phyloP scores from a whole-genome alignment of 1,139 yeast genomes.

The Hyphopichia khmerensis region DNA sequence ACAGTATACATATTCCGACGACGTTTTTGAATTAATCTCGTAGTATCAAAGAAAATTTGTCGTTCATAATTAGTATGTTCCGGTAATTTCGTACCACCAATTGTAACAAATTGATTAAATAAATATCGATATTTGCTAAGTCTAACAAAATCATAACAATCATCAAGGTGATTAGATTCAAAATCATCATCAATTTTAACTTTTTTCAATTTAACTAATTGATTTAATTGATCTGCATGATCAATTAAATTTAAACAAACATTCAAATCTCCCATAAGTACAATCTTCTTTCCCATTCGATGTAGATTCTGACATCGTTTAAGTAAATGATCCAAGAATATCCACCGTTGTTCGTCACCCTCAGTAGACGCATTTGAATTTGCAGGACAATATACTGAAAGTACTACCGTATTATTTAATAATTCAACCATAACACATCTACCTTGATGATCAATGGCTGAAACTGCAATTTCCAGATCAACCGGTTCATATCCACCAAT shows the following conservation, averaged over 20 bases:
- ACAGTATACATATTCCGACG: slow-evolving; percentile 77
- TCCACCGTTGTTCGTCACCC: slow-evolving; percentile 61
- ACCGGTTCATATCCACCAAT: slow-evolving; percentile 73
- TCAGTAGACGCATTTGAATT: slow-evolving; percentile 71
- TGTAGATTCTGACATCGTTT: slow-evolving; percentile 57
- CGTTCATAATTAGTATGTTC: no score
- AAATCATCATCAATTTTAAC: background rate
- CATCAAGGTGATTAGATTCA: background rate
- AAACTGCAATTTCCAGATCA: slow-evolving; percentile 25
- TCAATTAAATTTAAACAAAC: slow-evolving; percentile 79
- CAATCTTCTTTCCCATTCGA: slow-evolving; percentile 58
- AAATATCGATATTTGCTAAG: slow-evolving; percentile 25
- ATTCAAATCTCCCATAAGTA: slow-evolving; percentile 87
- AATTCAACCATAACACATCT: slow-evolving; percentile 75
- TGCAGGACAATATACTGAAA: slow-evolving; percentile 91
- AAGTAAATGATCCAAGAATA: slow-evolving; percentile 59
- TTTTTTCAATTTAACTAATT: slow-evolving; percentile 16
- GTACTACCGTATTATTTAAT: slow-evolving; percentile 58
- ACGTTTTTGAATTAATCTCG: slow-evolving; percentile 57
- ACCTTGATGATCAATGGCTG: slow-evolving; percentile 75
- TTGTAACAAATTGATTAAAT: slow-evolving; percentile 37
- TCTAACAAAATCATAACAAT: background rate
- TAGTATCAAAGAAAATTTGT: slow-evolving; percentile 57
- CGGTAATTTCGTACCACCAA: no score
- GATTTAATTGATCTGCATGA: slow-evolving; percentile 68